Base-by-base conservation (phyloP, 1,284 basidiomycete species). In the Tremellales sp. region DNA sequence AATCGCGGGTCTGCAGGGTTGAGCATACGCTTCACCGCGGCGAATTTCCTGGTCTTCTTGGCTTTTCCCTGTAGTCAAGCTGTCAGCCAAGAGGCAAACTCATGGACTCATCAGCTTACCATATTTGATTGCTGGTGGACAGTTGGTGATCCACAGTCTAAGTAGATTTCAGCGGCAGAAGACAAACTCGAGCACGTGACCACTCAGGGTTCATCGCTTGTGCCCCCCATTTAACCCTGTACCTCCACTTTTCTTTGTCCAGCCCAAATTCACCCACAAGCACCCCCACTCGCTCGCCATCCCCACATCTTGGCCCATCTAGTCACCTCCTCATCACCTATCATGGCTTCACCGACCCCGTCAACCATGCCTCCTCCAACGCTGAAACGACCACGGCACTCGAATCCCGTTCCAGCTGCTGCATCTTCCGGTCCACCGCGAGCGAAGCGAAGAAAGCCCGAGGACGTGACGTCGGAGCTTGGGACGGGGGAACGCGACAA, bases 1-100 rank as follows among this genome's bases (percentile, higher is more conserved):
- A 99, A 73, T 60, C 95, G 79, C 52, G 87, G 87, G 71, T 98
- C 95, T 61, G 86, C 90, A 0, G 95, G 93, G 67, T 92, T 94
- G 56, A 98, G 76, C 78, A 98, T 81, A 13, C 94, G 86, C 75
- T 99, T 99, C 38, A 95, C 91, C 6, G 84, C 77, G 4, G 91
- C 93, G 71, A 97, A 97, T 73, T 97, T 97, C 71, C 91, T 81
- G 1, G 91, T 93, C 72, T 90, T 92, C 71, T 90, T 91, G 41
- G 88, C 88, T 75, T 85, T 93, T n/a, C 84, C 88, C 93, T 92
- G 47, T 25, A 38, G 40, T 42, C 42, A 51, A 50, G 39, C 43
- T 50, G 44, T 50, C 36, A 44, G 47, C 43, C 10, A 16, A 31
- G 16, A 31, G 16, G 16, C 29, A 31, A 10, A 31, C 29, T n/a